These are phyloP conservation scores for Fusarium setosum DNA, from an alignment of 2,329 filamentous ascomycete genomes.

Conservation along the genomic window DNA sequence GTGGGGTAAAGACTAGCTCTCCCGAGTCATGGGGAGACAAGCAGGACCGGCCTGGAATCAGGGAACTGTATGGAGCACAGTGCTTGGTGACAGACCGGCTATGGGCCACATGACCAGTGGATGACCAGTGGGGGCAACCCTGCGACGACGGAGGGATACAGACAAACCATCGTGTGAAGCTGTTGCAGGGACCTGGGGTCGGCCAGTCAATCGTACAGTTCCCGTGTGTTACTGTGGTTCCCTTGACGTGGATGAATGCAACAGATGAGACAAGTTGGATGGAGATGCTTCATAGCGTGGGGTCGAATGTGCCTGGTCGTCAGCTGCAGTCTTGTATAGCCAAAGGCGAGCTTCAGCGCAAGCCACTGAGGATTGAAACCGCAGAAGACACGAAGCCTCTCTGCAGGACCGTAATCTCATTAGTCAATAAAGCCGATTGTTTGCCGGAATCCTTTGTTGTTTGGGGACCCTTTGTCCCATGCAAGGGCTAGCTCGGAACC, in stretches of 20 bases:
- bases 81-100: slow-evolving; percentile 27
- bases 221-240: slow-evolving; percentile 8
- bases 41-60: slow-evolving; percentile 16
- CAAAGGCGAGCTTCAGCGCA: slow-evolving; percentile 12
- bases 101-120: slow-evolving; percentile 30
- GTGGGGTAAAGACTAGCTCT: slow-evolving; percentile 28
- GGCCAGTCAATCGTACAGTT: slow-evolving; percentile 23
- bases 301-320: slow-evolving; percentile 11
- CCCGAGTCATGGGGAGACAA: slow-evolving; percentile 12
- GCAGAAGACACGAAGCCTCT: slow-evolving; percentile 1
- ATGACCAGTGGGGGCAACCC: slow-evolving; percentile 21
- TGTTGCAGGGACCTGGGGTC: slow-evolving; percentile 2
- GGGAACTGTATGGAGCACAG: slow-evolving; percentile 26
- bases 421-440: background rate
- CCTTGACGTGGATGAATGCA: slow-evolving; percentile 11
- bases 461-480: background rate
- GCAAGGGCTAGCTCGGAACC: background rate
- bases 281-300: slow-evolving; percentile 13
- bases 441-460: background rate
- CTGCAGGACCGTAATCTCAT: slow-evolving; percentile 1
- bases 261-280: background rate
- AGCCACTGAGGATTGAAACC: slow-evolving; percentile 7
- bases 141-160: slow-evolving; percentile 12
- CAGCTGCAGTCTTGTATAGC: slow-evolving; percentile 9
- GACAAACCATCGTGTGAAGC: slow-evolving; percentile 33